Evolutionary conservation across 257 asterid genomes (phyloP).

Genomic region (Primulina huaijiensis): DNA sequence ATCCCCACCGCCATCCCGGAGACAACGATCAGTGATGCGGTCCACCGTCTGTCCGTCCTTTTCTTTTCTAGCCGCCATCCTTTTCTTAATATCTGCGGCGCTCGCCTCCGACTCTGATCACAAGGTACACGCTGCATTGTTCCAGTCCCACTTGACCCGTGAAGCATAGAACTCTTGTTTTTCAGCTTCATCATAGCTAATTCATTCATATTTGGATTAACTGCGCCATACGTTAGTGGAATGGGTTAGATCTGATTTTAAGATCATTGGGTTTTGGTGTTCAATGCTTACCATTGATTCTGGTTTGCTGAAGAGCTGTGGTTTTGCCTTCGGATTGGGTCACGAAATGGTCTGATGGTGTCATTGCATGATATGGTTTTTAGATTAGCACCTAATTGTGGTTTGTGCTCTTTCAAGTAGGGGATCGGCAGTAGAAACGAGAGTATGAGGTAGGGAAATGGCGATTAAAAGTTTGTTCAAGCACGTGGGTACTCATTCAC

Average conservation of each 20-base stretch:
- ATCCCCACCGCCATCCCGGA: constrained; percentile 4
- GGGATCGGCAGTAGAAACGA: background rate
- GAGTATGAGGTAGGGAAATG: background rate
- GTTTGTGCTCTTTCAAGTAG: background rate
- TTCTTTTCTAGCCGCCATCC: constrained; percentile 23
- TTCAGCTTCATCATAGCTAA: constrained; percentile 20
- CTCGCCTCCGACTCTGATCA: constrained; percentile 50
- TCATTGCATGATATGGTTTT: too few species aligned
- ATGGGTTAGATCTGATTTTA: background rate
- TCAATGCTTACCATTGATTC: background rate
- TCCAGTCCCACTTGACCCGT: constrained; percentile 14
- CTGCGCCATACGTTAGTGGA: background rate
- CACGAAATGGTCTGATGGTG: too few species aligned
- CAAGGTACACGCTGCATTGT: constrained; percentile 31
- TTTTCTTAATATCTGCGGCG: constrained; percentile 35
- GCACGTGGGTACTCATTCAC: background rate
- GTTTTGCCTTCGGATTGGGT: background rate
- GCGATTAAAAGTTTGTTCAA: background rate
- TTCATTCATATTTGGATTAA: background rate
- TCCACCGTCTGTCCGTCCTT: constrained; percentile 30
- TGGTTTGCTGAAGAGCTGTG: background rate
- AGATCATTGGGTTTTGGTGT: background rate
- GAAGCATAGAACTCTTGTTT: constrained; percentile 22
- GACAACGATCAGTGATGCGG: constrained; percentile 36
- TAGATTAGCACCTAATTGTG: background rate